These are phyloP conservation scores for Lathyrus sativus DNA, from an alignment of 306 rosid genomes.

Conservation along the genomic window DNA sequence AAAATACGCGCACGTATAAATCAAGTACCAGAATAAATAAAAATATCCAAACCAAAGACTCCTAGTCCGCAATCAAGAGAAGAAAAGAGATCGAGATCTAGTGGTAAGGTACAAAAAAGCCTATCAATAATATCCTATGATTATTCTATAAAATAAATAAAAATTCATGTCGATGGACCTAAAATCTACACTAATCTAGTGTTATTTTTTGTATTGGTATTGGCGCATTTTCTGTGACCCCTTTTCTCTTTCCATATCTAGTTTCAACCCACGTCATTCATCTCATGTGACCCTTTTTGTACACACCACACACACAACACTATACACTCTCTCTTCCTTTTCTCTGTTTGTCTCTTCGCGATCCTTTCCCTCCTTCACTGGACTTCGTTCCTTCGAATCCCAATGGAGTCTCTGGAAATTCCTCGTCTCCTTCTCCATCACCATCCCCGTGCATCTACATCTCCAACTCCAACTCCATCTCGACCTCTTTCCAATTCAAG, in stretches of 20 bases:
- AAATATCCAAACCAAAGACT: background rate
- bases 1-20: background rate
- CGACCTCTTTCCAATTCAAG: constrained; percentile 18
- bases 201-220: background rate
- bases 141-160: background rate
- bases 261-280: background rate
- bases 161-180: background rate
- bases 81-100: background rate
- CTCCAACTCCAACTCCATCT: constrained; percentile 25
- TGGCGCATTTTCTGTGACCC: background rate
- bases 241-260: constrained; percentile 31
- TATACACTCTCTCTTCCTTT: background rate
- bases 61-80: background rate
- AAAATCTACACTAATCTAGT: background rate
- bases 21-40: background rate
- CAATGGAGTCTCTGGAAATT: constrained; percentile 59
- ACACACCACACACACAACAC: background rate
- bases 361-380: constrained; percentile 45
- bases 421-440: constrained; percentile 34
- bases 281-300: constrained; percentile 25
- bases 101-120: background rate
- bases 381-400: background rate
- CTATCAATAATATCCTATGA: too few relatives aligned
- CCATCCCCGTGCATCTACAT: constrained; percentile 28
- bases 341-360: constrained; percentile 11